phyloP scores from a whole-genome alignment of 352 stramenopile species.

The Thraustochytrium striatum region DNA sequence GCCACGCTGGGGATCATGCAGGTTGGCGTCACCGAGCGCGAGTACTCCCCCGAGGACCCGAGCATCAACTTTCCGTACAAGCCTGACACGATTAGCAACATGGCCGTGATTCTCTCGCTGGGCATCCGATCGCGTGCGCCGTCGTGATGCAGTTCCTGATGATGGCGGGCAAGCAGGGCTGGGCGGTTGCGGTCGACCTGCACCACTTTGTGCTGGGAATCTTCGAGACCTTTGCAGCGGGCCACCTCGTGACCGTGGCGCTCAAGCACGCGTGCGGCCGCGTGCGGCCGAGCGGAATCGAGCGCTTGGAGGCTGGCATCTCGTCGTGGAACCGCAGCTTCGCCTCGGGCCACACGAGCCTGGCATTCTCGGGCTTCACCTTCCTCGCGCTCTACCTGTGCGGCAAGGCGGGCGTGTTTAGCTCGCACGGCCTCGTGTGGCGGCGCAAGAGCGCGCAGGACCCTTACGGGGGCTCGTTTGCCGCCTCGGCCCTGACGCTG shows the following conservation, averaged over 20 bases:
- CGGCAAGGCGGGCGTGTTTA: conserved; percentile 23
- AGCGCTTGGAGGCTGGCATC: background rate
- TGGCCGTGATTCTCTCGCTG: background rate
- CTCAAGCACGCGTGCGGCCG: conserved; percentile 3
- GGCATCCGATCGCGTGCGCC: background rate
- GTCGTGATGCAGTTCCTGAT: background rate
- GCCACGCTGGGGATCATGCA: background rate
- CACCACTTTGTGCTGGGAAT: conserved; percentile 39
- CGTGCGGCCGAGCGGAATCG: conserved; percentile 22
- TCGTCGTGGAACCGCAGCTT: conserved; percentile 18
- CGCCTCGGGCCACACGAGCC: conserved; percentile 2
- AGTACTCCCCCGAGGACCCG: background rate
- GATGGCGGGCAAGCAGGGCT: background rate
- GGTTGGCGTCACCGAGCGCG: background rate
- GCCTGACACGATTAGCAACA: conserved; percentile 1
- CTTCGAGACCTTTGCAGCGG: background rate
- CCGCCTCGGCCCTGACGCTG: background rate
- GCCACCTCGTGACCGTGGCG: background rate
- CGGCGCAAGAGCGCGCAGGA: background rate
- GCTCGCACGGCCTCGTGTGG: background rate
- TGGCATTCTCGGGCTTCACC: background rate
- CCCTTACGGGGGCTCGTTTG: conserved; percentile 19
- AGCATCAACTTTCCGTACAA: conserved; percentile 21
- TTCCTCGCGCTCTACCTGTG: conserved; percentile 20
- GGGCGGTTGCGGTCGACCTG: conserved; percentile 2